Conservation (phyloP, 2,329 filamentous ascomycete species). For the Nigrospora oryzae region DNA sequence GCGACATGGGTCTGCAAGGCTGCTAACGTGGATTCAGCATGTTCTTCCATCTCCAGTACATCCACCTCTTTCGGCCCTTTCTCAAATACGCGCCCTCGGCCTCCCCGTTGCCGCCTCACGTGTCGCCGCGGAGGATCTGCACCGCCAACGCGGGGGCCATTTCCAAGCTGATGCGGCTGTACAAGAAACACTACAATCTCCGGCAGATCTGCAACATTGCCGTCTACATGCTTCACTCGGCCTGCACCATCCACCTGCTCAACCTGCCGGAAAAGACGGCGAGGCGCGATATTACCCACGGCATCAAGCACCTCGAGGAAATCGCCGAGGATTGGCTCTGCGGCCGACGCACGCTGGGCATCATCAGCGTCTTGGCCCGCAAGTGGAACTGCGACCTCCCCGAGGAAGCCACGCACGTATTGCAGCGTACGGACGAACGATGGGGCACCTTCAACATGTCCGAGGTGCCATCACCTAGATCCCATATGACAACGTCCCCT, state of each 20-base stretch:
- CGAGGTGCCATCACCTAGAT: constrained; percentile 48
- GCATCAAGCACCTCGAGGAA: constrained; percentile 85
- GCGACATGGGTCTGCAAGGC: not conserved
- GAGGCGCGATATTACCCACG: constrained; percentile 80
- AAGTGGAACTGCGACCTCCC: constrained; percentile 88
- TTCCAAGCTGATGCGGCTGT: constrained; percentile 88
- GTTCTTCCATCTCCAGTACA: constrained; percentile 94
- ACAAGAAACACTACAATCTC: constrained; percentile 85
- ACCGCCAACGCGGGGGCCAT: constrained; percentile 83
- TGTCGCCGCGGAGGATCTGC: constrained; percentile 85
- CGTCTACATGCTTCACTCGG: constrained; percentile 90
- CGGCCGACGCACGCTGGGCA: constrained; percentile 74
- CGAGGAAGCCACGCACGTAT: constrained; percentile 67
- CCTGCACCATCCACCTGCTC: constrained; percentile 88
- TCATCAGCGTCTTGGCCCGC: constrained; percentile 74
- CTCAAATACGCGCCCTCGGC: constrained; percentile 77
- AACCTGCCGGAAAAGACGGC: constrained; percentile 91
- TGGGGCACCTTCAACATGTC: constrained; percentile 64
- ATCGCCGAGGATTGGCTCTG: constrained; percentile 94
- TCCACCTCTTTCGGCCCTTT: constrained; percentile 92
- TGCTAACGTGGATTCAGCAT: constrained; percentile 52
- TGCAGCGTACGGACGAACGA: constrained; percentile 71
- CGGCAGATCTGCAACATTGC: constrained; percentile 94
- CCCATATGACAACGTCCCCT: constrained; percentile 12
- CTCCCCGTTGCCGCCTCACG: constrained; percentile 76